Percentiles rank a stretch among this genome's conserved stretches.
These are phyloP conservation scores for Coniochaeta sp. DNA, from an alignment of 2,329 filamentous ascomycete genomes.

Conservation along the genomic window DNA sequence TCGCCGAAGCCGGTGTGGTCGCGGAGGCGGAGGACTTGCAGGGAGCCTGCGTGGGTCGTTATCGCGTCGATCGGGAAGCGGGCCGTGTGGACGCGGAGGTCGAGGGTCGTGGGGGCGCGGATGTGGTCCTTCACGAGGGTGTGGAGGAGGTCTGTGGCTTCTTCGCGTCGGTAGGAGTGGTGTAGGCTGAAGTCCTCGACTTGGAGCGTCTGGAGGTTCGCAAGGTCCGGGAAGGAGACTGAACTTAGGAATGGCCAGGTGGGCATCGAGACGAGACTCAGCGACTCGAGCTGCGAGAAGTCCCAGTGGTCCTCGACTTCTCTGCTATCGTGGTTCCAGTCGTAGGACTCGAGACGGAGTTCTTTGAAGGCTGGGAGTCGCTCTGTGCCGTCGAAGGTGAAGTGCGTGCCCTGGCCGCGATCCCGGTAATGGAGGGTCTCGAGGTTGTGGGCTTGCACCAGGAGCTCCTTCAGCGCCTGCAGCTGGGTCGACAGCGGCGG, in stretches of 20 bases:
- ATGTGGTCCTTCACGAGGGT: constrained; percentile 29
- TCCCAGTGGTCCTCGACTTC: constrained; percentile 36
- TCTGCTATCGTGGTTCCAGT: constrained; percentile 35
- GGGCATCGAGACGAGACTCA: constrained; percentile 35
- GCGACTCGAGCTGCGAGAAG: constrained; percentile 31
- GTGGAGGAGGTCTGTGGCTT: constrained; percentile 31
- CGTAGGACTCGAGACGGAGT: constrained; percentile 36
- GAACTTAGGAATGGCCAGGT: constrained; percentile 35
- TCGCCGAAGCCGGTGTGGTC: constrained; percentile 38
- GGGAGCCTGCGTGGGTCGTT: constrained; percentile 25
- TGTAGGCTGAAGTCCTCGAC: constrained; percentile 39
- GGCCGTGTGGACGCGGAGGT: constrained; percentile 32
- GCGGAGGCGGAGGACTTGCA: constrained; percentile 31
- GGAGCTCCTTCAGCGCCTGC: constrained; percentile 32
- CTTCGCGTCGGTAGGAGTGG: constrained; percentile 24
- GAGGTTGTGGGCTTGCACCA: constrained; percentile 26
- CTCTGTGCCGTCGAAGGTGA: constrained; percentile 29
- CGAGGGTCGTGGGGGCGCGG: constrained; percentile 25
- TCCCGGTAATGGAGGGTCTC: constrained; percentile 34
- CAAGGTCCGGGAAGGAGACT: constrained; percentile 27
- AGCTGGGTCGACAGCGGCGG: constrained; percentile 32
- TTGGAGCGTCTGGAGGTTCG: constrained; percentile 26
- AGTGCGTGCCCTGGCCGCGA: constrained; percentile 35
- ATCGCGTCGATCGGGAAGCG: constrained; percentile 32
- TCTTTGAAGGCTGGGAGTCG: constrained; percentile 33